A percentile compares a stretch with the other conserved stretches of the same genome.
These are phyloP conservation scores for Harringtonia lauricola DNA, from an alignment of 2,329 filamentous ascomycete genomes.

Conservation along the genomic window DNA sequence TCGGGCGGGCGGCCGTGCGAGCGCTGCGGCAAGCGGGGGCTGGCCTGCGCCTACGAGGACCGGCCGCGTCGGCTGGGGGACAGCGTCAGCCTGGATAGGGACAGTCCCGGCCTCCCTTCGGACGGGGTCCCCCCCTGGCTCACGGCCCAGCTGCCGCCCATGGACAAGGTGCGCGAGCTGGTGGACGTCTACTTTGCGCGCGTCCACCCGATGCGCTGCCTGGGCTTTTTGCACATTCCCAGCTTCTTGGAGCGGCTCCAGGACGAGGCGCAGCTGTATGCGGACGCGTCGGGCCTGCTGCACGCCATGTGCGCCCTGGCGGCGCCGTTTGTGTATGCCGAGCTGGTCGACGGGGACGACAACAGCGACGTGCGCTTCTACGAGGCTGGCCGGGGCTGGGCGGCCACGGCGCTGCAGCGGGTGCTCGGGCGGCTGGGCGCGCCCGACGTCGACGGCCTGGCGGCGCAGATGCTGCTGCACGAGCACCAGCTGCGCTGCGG, in stretches of 20 bases:
- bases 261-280: neutral
- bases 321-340: constrained; percentile 6
- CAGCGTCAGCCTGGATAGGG: too few relatives aligned
- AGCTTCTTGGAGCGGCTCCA: constrained; percentile 12
- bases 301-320: constrained; percentile 4
- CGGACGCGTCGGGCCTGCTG: constrained; percentile 1
- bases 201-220: constrained; percentile 12
- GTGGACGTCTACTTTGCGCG: constrained; percentile 14
- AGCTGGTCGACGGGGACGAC: neutral
- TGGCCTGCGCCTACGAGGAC: neutral
- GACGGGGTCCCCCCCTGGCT: too few relatives aligned
- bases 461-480: constrained; percentile 8
- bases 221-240: constrained; percentile 15
- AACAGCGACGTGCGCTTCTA: too few relatives aligned
- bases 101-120: too few relatives aligned
- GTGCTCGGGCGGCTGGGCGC: too few relatives aligned
- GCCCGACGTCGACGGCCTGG: too few relatives aligned
- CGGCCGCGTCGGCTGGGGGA: too few relatives aligned
- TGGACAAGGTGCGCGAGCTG: neutral
- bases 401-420: too few relatives aligned
- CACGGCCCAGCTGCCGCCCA: too few relatives aligned
- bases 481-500: constrained; percentile 6
- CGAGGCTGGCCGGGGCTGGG: too few relatives aligned
- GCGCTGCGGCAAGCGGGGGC: constrained; percentile 1
- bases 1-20: constrained; percentile 6